Conservation (phyloP, 2,329 filamentous ascomycete species). For the Cladophialophora yegresii region DNA sequence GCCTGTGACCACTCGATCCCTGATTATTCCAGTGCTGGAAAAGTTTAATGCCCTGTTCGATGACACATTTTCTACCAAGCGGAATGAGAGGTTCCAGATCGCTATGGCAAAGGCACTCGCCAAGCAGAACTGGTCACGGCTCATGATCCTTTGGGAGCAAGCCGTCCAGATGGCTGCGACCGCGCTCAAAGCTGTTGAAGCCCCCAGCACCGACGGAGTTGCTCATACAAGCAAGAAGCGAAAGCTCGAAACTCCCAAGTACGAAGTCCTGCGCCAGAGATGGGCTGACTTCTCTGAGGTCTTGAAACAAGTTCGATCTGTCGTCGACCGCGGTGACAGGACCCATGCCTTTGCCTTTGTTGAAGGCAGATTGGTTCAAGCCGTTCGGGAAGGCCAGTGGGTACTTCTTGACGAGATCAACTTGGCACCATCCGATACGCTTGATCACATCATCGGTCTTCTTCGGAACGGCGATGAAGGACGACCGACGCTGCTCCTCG, state of each 20-base stretch:
- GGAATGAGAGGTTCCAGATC: slow-evolving; percentile 84
- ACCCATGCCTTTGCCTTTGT: slow-evolving; percentile 94
- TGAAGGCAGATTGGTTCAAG: slow-evolving; percentile 93
- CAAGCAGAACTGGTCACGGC: slow-evolving; percentile 82
- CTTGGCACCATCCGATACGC: slow-evolving; percentile 86
- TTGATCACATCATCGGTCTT: slow-evolving; percentile 90
- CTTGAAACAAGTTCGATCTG: slow-evolving; percentile 75
- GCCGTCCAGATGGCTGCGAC: slow-evolving; percentile 83
- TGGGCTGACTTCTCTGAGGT: slow-evolving; percentile 80
- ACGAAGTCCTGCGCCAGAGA: slow-evolving; percentile 61
- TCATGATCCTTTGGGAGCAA: slow-evolving; percentile 83
- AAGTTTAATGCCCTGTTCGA: slow-evolving; percentile 90
- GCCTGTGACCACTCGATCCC: slow-evolving; percentile 83
- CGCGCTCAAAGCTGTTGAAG: slow-evolving; percentile 51
- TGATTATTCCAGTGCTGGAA: slow-evolving; percentile 87
- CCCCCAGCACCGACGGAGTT: slow-evolving; percentile 32
- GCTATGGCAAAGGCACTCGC: slow-evolving; percentile 76
- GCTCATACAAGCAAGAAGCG: slow-evolving; percentile 67
- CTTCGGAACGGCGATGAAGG: slow-evolving; percentile 71
- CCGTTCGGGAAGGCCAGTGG: slow-evolving; percentile 95
- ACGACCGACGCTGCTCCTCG: slow-evolving; percentile 79
- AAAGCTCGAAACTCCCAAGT: slow-evolving; percentile 58
- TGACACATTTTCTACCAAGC: slow-evolving; percentile 80
- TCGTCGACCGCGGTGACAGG: slow-evolving; percentile 68
- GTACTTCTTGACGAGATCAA: slow-evolving; percentile 97